Base-by-base conservation (phyloP, 176 grass and related monocot genomes). In the Eleusine indica region DNA sequence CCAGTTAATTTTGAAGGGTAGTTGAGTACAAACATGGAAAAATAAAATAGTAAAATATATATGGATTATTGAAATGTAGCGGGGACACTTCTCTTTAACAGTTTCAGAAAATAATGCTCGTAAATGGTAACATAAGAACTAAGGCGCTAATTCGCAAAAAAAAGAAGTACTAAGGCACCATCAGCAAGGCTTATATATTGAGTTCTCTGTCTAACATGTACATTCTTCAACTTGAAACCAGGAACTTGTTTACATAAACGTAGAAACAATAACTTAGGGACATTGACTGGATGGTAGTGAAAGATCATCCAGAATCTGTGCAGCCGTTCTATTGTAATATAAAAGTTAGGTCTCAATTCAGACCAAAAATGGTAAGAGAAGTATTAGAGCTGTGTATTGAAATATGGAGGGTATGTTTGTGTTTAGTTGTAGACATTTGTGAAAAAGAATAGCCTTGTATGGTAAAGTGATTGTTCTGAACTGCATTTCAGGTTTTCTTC, bases 401-500 rank as follows among this genome's bases (percentile, higher is more conserved):
- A 37, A 17, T 51, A n/a, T 19, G 2, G 0, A 66, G 40, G 18
- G 5, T 4, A 65, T 77, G 30, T 25, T 44, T 76, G 7, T 68
- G 42, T 48, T 82, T 16, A 39, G 63, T n/a, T 57, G 71, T 30
- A 40, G 37, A 28, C 29, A 78, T 67, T 0, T 58, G 21, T 5
- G 47, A 86, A 90, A 35, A n/a, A 42, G 16, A 62, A 53, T 38
- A 62, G 1, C 28, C 68, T 51, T 79, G n/a, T 41, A 13, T 75
- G 32, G 4, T 48, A 18, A 19, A 19, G 18, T 60, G 4, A 61
- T 39, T 85, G 14, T 49, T 83, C 18, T 74, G 37, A 37, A 62
- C 40, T 78, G 17, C 41, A 5, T 90, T 71, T 66, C 80, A 98
- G 93, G 93, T 85, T 10, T 98, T 98, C 80, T 98, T 96, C 62